Conservation (phyloP, 2,329 filamentous ascomycete genomes). For the Trichophyton rubrum region DNA sequence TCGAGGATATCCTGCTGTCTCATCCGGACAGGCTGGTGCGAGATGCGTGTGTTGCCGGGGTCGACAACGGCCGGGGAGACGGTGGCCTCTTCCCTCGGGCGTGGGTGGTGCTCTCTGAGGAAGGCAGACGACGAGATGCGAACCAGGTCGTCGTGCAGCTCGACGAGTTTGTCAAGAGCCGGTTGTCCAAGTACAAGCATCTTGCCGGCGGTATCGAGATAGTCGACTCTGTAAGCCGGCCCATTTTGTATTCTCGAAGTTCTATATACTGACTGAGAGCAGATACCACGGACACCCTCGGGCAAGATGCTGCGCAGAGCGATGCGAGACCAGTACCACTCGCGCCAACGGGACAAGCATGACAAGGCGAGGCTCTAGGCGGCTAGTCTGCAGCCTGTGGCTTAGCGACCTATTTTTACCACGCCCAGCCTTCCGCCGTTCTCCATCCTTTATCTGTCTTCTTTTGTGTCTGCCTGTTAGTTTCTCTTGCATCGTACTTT, state of each 20-base stretch:
- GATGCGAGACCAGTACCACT: constrained; percentile 11
- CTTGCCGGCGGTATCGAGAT: constrained; percentile 10
- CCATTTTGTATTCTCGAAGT: background rate
- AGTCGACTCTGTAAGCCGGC: constrained; percentile 8
- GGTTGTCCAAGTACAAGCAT: constrained; percentile 11
- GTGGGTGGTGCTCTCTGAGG: constrained; percentile 8
- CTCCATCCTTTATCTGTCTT: background rate
- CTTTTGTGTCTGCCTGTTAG: no score
- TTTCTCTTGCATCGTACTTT: background rate
- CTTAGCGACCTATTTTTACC: background rate
- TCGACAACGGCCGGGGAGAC: constrained; percentile 11
- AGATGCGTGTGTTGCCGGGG: constrained; percentile 11
- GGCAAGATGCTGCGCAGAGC: constrained; percentile 12
- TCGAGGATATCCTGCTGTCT: constrained; percentile 50
- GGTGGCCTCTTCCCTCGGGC: constrained; percentile 10
- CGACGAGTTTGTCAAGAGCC: constrained; percentile 9
- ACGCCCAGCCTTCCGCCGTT: background rate
- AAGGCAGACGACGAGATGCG: constrained; percentile 4
- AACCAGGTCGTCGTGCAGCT: constrained; percentile 5
- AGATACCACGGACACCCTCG: constrained; percentile 12
- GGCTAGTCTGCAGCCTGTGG: background rate
- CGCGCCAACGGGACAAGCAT: constrained; percentile 5
- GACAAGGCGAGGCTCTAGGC: constrained; percentile 5
- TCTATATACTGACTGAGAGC: background rate
- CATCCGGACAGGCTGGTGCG: constrained; percentile 29